Evolutionary conservation across 1,284 basidiomycete genomes (phyloP).

Genomic region (Trametes polyzona): DNA sequence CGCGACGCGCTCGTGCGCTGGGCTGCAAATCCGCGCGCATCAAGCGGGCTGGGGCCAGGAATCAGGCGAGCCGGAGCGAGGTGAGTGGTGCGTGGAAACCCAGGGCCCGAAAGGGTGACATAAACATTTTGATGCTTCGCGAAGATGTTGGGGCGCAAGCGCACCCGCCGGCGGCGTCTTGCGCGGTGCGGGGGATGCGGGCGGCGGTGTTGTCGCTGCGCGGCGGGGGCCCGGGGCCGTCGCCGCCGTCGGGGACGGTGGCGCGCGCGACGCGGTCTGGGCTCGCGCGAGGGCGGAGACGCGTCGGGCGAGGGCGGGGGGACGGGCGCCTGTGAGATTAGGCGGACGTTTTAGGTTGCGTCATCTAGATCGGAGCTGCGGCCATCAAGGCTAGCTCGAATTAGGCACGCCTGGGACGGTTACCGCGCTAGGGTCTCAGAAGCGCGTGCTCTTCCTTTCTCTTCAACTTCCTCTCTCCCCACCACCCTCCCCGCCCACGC

Average conservation of each 20-base stretch:
- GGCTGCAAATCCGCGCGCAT: slow-evolving; percentile 6
- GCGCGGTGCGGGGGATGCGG: neutral
- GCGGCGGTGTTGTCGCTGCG: neutral
- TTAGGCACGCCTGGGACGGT: slow-evolving; percentile 40
- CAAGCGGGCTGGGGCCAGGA: slow-evolving; percentile 12
- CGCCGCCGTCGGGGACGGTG: slow-evolving; percentile 1
- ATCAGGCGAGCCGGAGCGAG: slow-evolving; percentile 5
- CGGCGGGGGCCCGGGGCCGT: neutral
- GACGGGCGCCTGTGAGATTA: slow-evolving; percentile 24
- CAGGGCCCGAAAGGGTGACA: slow-evolving; percentile 22
- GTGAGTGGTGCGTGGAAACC: slow-evolving; percentile 25
- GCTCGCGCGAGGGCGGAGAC: slow-evolving; percentile 4
- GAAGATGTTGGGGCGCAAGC: slow-evolving; percentile 3
- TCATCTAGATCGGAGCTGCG: slow-evolving; percentile 41
- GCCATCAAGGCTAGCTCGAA: slow-evolving; percentile 40
- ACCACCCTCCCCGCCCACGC: slow-evolving; percentile 36
- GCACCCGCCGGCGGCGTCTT: neutral
- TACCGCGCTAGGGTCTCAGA: slow-evolving; percentile 36
- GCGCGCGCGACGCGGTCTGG: slow-evolving; percentile 2
- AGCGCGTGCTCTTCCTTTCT: slow-evolving; percentile 42
- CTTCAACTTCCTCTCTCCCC: slow-evolving; percentile 41
- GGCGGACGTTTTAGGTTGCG: slow-evolving; percentile 36
- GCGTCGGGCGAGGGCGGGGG: slow-evolving; percentile 9
- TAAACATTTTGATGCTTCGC: slow-evolving; percentile 24
- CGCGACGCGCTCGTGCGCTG: neutral